Conservation (phyloP, 176 grass and related monocot species). For the Zea mays region Zm-B73-REFERENCE-NAM-5.0 NC_050104.1:22245501-22246000, state of each 20-base stretch:
- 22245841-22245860: constrained; percentile 92
- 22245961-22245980: constrained; percentile 37
- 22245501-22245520: constrained; percentile 87
- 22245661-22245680: not conserved
- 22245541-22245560: constrained; percentile 70
- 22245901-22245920: not conserved
- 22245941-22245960: constrained; percentile 13
- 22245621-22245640: not conserved
- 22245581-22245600: constrained; percentile 38
- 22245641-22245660: constrained; percentile 10
- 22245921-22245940: not conserved
- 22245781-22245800: constrained; percentile 59
- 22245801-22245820: constrained; percentile 85
- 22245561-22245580: constrained; percentile 74
- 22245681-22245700: not conserved
- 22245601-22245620: constrained; percentile 12
- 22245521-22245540: constrained; percentile 64
- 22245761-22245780: constrained; percentile 47
- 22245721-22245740: constrained; percentile 46
- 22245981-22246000: constrained; percentile 91
- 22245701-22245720: constrained; percentile 2
- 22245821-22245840: constrained; percentile 97
- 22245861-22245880: constrained; percentile 94
- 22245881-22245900: constrained; percentile 47
- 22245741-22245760: not conserved